Evolutionary conservation across 495 filamentous ascomycete genomes (phyloP), one percentile per base, ranked within the genome.

Genomic region (Podospora pseudopauciseta): DNA sequence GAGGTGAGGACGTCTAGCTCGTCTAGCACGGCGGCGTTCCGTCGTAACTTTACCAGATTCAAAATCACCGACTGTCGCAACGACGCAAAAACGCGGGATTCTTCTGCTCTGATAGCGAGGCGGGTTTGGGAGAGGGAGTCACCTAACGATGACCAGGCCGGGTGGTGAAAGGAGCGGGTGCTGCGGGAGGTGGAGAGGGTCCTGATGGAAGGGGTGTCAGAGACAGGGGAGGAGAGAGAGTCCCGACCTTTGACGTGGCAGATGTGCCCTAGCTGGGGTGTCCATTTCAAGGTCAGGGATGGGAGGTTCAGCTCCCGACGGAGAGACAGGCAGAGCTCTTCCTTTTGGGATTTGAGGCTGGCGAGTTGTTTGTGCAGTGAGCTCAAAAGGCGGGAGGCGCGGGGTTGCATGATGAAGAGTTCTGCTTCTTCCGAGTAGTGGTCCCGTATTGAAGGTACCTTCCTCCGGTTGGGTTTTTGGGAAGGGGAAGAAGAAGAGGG

Each of bases 211-310:
- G 86, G 84, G 19, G 88, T 28, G 84, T 68, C 34, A 78, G 53
- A 27, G 13, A 16, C n/a, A 13, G 53, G 16, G 9, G 63, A 34
- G 28, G 26, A 2, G n/a, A 64, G 4, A 6, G 63, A 28, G 0
- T 96, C 88, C 77, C 90, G 94, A 32, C 92, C 92, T 79, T 91
- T 97, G 68, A 97, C 86, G 71, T 97, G 93, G 77, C 91, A 95
- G 68, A 95, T 89, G 74, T 99, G 91, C 2, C 95, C 93, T 4
- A 94, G 82, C 1, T 87, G 87, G 0, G 95, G 88, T 6, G 90
- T 91, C 91, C 92, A 97, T 66, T 87, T 88, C 11, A 99, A 84
- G 2, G 90, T 91, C 13, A 97, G 79, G 60, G 83, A 84, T 9
- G 86, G 73, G 0, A 88, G 88, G 58, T 71, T 77, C 65, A 80